These are phyloP conservation scores for Tetrapisispora iriomotensis DNA, from an alignment of 805 yeast genomes.

Conservation along the genomic window DNA sequence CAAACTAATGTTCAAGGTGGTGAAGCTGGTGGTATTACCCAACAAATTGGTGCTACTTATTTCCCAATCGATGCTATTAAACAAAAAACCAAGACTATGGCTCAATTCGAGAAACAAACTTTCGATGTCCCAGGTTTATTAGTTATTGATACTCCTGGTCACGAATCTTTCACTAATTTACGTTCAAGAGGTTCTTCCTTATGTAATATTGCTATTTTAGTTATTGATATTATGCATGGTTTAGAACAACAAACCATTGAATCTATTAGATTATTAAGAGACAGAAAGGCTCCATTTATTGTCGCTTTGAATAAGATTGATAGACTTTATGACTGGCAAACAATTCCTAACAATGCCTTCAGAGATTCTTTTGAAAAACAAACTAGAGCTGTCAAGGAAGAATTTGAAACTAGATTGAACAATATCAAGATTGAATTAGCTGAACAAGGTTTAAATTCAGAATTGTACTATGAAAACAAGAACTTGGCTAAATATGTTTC, in stretches of 20 bases:
- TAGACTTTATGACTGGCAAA: conserved; percentile 92
- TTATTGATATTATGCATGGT: conserved; percentile 98
- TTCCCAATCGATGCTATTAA: conserved; percentile 94
- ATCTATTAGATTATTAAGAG: conserved; percentile 83
- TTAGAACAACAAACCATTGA: conserved; percentile 96
- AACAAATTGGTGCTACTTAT: conserved; percentile 99
- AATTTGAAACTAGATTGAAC: conserved; percentile 79
- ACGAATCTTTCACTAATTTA: conserved; percentile 95
- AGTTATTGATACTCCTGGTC: conserved; percentile 98
- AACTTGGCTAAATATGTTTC: conserved; percentile 90
- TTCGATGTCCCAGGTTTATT: conserved; percentile 96
- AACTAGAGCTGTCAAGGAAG: conserved; percentile 75
- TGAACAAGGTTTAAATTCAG: conserved; percentile 97
- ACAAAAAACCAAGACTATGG: conserved; percentile 87
- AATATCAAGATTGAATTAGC: conserved; percentile 84
- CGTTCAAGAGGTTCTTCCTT: conserved; percentile 98
- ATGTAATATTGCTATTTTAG: conserved; percentile 98
- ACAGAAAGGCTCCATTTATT: conserved; percentile 94
- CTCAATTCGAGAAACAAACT: conserved; percentile 68
- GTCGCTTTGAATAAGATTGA: conserved; percentile 97
- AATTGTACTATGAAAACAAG: conserved; percentile 89
- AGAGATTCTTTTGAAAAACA: conserved; percentile 86
- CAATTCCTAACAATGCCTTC: conserved; percentile 86
- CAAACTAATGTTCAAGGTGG: conserved; percentile 99
- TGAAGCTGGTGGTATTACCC: conserved; percentile 99